phyloP scores from a whole-genome alignment of 2,329 filamentous ascomycete genomes.

The Nemania sp. region DNA sequence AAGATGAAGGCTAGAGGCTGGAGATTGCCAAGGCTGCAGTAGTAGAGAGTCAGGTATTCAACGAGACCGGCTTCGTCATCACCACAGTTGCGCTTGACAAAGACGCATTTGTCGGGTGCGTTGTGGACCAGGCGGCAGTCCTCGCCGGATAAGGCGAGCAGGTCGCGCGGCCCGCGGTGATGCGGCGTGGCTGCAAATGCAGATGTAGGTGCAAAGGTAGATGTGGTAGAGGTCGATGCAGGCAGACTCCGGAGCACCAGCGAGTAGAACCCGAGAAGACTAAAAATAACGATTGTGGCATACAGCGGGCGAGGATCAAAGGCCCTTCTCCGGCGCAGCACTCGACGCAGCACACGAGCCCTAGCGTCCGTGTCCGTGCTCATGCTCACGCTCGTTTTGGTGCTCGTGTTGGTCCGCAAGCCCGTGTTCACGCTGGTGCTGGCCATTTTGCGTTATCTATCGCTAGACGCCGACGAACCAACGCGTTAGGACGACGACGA shows the following conservation, averaged over 20 bases:
- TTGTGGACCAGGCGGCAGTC: constrained; percentile 85
- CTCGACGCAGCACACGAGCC: background rate
- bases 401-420: background rate
- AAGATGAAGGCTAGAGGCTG: constrained; percentile 83
- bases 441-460: constrained; percentile 25
- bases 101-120: constrained; percentile 85
- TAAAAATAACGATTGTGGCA: constrained; percentile 60
- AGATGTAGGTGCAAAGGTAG: constrained; percentile 12
- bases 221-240: constrained; percentile 7
- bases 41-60: constrained; percentile 91
- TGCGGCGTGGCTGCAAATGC: constrained; percentile 13
- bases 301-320: constrained; percentile 64
- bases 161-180: constrained; percentile 38
- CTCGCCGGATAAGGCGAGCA: constrained; percentile 46
- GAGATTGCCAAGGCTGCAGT: constrained; percentile 77
- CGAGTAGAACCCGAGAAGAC: constrained; percentile 60
- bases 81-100: constrained; percentile 82
- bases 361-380: background rate
- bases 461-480: constrained; percentile 15
- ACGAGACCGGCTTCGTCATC: constrained; percentile 92
- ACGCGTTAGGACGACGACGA: constrained; percentile 11
- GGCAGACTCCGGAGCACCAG: constrained; percentile 50
- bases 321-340: constrained; percentile 45
- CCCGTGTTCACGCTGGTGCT: constrained; percentile 6
- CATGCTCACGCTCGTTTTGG: background rate